A percentile compares a stretch with the other conserved stretches of the same genome.
phyloP scores from a whole-genome alignment of 73 alveolate species.

The Urostyla sp. region DNA sequence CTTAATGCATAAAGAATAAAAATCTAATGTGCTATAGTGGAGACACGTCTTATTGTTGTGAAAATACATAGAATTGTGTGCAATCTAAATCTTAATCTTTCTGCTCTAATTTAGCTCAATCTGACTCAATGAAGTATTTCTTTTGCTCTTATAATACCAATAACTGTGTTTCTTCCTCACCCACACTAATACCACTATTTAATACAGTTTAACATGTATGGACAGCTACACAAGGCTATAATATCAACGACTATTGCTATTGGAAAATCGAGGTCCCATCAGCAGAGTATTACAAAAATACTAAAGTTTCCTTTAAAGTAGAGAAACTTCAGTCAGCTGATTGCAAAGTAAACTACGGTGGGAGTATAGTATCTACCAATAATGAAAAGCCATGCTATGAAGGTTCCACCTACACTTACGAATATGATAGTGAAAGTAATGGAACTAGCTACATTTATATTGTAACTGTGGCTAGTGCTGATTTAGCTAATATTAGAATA shows the following conservation, averaged over 20 bases:
- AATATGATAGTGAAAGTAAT: slow-evolving; percentile 10
- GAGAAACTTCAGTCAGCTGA: slow-evolving; percentile 8
- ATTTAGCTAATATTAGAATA: slow-evolving; percentile 35
- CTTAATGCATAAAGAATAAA: not conserved
- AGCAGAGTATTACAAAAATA: slow-evolving; percentile 17
- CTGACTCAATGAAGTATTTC: slow-evolving; percentile 27
- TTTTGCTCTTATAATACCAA: slow-evolving; percentile 39
- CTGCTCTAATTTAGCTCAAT: slow-evolving; percentile 19
- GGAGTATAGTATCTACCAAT: slow-evolving; percentile 18
- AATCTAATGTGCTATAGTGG: not conserved
- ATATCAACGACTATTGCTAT: slow-evolving; percentile 12
- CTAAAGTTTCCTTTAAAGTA: slow-evolving; percentile 2
- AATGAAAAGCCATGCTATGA: slow-evolving; percentile 7
- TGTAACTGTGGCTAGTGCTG: slow-evolving; percentile 15
- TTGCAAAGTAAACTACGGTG: slow-evolving; percentile 51
- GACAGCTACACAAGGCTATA: slow-evolving; percentile 17
- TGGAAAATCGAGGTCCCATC: slow-evolving; percentile 41
- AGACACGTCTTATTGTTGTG: too few species aligned
- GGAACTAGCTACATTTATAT: too few species aligned
- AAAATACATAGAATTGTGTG: too few species aligned
- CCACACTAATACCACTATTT: slow-evolving; percentile 4
- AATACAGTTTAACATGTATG: slow-evolving; percentile 14
- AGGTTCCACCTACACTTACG: slow-evolving; percentile 21
- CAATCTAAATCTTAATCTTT: not conserved
- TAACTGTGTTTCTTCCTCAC: slow-evolving; percentile 20